Evolutionary conservation across 2,329 filamentous ascomycete genomes (phyloP).

Genomic region (Paecilomyces variotii): DNA sequence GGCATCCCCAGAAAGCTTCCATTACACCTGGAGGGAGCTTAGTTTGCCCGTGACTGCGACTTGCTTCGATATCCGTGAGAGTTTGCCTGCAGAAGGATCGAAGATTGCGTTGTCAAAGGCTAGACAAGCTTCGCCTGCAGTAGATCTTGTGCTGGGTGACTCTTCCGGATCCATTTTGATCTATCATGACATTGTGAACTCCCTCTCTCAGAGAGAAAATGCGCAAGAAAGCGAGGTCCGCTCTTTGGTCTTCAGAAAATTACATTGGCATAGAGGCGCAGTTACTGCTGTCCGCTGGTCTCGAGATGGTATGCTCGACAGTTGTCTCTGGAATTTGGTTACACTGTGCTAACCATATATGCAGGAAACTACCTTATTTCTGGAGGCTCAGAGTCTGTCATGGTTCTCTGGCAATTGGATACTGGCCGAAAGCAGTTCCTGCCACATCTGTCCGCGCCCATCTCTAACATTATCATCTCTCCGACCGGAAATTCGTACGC

Average conservation of each 20-base stretch:
- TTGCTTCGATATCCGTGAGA: slow-evolving; percentile 55
- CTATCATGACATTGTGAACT: slow-evolving; percentile 66
- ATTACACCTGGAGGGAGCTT: slow-evolving; percentile 49
- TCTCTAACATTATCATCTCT: slow-evolving; percentile 80
- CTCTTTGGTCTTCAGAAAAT: slow-evolving; percentile 49
- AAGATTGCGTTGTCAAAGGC: slow-evolving; percentile 7
- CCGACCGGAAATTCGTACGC: slow-evolving; percentile 72
- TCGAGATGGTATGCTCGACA: slow-evolving; percentile 58
- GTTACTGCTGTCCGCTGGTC: slow-evolving; percentile 89
- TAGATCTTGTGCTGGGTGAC: slow-evolving; percentile 75
- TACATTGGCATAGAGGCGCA: slow-evolving; percentile 86
- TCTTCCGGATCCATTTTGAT: slow-evolving; percentile 67
- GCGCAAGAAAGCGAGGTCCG: slow-evolving; percentile 33
- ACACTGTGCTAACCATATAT: slow-evolving; percentile 21
- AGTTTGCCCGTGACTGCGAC: slow-evolving; percentile 54
- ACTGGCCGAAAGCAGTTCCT: slow-evolving; percentile 75
- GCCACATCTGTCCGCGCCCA: slow-evolving; percentile 79
- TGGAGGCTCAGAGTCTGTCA: slow-evolving; percentile 78
- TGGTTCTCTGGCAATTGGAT: slow-evolving; percentile 90
- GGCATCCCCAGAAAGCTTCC: slow-evolving; percentile 28
- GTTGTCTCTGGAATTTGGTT: neutral
- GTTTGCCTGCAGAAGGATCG: slow-evolving; percentile 14
- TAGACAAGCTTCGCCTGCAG: slow-evolving; percentile 29
- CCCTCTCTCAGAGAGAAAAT: slow-evolving; percentile 42
- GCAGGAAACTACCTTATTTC: slow-evolving; percentile 88